These are phyloP conservation scores for Chondrus crispus DNA, from an alignment of 23 red algal genomes.

Conservation along the genomic window DNA sequence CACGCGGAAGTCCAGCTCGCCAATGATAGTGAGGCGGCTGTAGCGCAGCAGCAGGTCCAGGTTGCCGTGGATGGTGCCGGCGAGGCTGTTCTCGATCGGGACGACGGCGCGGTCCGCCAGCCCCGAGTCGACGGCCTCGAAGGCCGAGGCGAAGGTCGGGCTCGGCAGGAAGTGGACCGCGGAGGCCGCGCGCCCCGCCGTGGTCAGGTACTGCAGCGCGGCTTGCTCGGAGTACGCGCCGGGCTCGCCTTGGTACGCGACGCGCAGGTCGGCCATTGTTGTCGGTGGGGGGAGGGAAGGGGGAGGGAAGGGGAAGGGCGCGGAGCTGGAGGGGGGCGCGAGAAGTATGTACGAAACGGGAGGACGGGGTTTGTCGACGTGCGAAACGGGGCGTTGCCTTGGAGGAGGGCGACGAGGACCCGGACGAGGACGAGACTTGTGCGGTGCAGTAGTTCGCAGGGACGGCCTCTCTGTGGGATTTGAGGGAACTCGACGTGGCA, in stretches of 20 bases:
- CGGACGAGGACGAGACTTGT: no score
- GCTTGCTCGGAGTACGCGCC: conserved; percentile 96
- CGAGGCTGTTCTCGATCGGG: conserved; percentile 94
- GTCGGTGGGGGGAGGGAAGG: neutral
- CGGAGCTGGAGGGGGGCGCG: neutral
- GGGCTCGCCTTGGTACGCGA: conserved; percentile 89
- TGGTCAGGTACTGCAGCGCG: conserved; percentile 70
- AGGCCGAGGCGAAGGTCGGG: conserved; percentile 46
- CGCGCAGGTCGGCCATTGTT: neutral
- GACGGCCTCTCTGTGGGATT: no score
- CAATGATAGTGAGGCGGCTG: conserved; percentile 70
- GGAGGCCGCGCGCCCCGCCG: neutral
- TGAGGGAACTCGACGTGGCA: no score
- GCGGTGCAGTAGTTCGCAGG: no score
- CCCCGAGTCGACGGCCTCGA: conserved; percentile 43
- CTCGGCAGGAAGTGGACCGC: conserved; percentile 56
- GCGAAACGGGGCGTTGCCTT: no score
- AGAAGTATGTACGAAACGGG: no score
- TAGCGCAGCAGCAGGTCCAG: conserved; percentile 81
- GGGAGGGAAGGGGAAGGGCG: neutral
- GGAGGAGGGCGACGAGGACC: no score
- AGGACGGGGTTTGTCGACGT: no score
- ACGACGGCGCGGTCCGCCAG: conserved; percentile 55
- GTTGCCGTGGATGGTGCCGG: conserved; percentile 93
- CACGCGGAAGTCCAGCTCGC: conserved; percentile 90